Conservation (phyloP, 2,329 filamentous ascomycete species). For the Ilyonectria robusta region DNA sequence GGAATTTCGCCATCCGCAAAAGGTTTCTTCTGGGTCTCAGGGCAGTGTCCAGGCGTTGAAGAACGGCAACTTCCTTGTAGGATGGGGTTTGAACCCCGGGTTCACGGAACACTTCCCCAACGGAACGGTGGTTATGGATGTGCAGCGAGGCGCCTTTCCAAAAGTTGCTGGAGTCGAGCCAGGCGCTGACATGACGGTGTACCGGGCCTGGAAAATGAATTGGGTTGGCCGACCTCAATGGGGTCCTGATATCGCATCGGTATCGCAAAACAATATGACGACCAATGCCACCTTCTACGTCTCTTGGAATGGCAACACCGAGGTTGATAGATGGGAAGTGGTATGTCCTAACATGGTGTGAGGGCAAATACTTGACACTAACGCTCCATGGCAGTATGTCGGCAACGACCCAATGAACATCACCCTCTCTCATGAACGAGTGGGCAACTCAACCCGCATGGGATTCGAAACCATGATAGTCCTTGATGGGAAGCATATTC, state of each 20-base stretch:
- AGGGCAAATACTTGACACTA: neutral
- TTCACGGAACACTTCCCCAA: slow-evolving; percentile 59
- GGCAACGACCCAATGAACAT: slow-evolving; percentile 37
- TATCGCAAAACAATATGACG: slow-evolving; percentile 23
- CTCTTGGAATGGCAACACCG: slow-evolving; percentile 48
- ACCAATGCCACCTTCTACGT: slow-evolving; percentile 39
- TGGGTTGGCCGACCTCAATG: slow-evolving; percentile 45
- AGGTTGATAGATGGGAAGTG: slow-evolving; percentile 42
- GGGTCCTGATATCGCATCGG: slow-evolving; percentile 43
- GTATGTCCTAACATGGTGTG: slow-evolving; percentile 23
- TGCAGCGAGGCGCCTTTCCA: slow-evolving; percentile 58
- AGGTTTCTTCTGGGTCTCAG: slow-evolving; percentile 64
- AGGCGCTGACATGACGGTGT: slow-evolving; percentile 39
- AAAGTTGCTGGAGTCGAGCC: slow-evolving; percentile 46
- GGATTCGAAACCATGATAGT: slow-evolving; percentile 41
- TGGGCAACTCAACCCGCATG: slow-evolving; percentile 40
- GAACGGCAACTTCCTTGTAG: slow-evolving; percentile 68
- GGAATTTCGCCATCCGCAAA: slow-evolving; percentile 65
- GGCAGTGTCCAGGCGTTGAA: slow-evolving; percentile 66
- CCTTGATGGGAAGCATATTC: slow-evolving; percentile 15
- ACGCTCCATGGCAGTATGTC: slow-evolving; percentile 31
- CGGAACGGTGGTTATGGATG: slow-evolving; percentile 54
- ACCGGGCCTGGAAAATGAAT: slow-evolving; percentile 47
- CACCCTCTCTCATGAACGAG: slow-evolving; percentile 26
- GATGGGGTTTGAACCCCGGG: slow-evolving; percentile 68